These are phyloP conservation scores for Phytopythium vexans DNA, from an alignment of 352 stramenopile species.

Conservation along the genomic window DNA sequence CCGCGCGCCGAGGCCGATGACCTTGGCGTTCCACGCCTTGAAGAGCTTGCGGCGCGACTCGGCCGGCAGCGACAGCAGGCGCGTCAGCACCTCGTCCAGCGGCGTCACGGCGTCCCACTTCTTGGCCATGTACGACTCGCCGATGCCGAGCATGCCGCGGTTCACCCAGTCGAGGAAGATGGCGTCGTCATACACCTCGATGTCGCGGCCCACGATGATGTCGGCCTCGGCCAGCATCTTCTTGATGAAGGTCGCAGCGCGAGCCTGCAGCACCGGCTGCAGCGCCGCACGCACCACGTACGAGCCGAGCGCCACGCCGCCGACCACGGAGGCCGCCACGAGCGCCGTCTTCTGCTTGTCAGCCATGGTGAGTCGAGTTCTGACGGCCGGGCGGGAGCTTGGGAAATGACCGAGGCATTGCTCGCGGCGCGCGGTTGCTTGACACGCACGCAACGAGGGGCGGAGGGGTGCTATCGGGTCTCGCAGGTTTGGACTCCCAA, in stretches of 20 bases:
- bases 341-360: constrained; percentile 73
- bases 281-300: constrained; percentile 64
- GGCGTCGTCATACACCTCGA: constrained; percentile 73
- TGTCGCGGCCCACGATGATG: constrained; percentile 81
- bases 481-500: too few species aligned
- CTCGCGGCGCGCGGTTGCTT: too few species aligned
- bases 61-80: constrained; percentile 59
- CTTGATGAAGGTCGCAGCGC: constrained; percentile 77
- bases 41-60: constrained; percentile 83
- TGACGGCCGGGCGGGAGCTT: neutral
- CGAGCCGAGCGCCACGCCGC: constrained; percentile 59
- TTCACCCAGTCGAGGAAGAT: constrained; percentile 88
- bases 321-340: constrained; percentile 59
- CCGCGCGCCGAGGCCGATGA: constrained; percentile 67
- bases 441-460: too few species aligned
- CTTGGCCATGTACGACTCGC: constrained; percentile 88
- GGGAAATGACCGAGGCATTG: neutral
- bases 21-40: constrained; percentile 86
- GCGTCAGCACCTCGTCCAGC: constrained; percentile 73
- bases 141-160: constrained; percentile 81
- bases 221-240: constrained; percentile 76
- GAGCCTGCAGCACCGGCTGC: constrained; percentile 63
- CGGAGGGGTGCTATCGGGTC: too few species aligned
- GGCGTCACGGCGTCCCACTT: constrained; percentile 84
- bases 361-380: constrained; percentile 17